Evolutionary conservation across 2,329 filamentous ascomycete species (phyloP).

Genomic region (Arthrobotrys pseudoclavata): DNA sequence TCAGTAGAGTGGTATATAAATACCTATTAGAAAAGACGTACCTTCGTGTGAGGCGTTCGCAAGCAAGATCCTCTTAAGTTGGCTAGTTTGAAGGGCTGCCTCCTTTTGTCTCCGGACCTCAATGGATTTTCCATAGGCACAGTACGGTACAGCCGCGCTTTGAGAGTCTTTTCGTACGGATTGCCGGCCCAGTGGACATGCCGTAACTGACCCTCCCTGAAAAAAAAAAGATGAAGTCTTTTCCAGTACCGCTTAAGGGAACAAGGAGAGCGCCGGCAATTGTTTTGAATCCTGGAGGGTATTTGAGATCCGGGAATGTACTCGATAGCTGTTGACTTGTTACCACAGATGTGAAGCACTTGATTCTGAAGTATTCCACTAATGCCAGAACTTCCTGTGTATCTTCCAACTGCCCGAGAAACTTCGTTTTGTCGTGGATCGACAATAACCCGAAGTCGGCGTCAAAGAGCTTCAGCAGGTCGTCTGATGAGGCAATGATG

Average conservation of each 20-base stretch:
- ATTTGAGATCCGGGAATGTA: conserved; percentile 85
- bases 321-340: conserved; percentile 80
- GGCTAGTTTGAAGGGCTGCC: conserved; percentile 82
- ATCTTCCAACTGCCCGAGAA: conserved; percentile 80
- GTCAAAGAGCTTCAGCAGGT: conserved; percentile 84
- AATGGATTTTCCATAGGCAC: conserved; percentile 91
- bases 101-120: conserved; percentile 95
- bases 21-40: conserved; percentile 13
- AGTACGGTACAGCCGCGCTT: conserved; percentile 84
- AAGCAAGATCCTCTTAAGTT: conserved; percentile 81
- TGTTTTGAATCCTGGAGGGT: conserved; percentile 81
- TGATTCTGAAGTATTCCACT: conserved; percentile 85
- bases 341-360: conserved; percentile 79
- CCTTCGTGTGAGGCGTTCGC: conserved; percentile 89
- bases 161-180: conserved; percentile 82
- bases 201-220: conserved; percentile 81
- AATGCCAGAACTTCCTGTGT: conserved; percentile 86
- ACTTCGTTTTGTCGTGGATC: conserved; percentile 89
- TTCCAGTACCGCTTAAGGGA: conserved; percentile 79
- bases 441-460: conserved; percentile 88
- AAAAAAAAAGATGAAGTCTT: conserved; percentile 95
- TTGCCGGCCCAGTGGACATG: conserved; percentile 90
- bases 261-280: conserved; percentile 86
- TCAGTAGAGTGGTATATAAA: conserved; percentile 5
- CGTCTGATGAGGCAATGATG: conserved; percentile 89